Evolutionary conservation across 208 protist genomes (phyloP), one percentile per base, ranked within the genome.

Genomic region (Crithidia bombi): DNA sequence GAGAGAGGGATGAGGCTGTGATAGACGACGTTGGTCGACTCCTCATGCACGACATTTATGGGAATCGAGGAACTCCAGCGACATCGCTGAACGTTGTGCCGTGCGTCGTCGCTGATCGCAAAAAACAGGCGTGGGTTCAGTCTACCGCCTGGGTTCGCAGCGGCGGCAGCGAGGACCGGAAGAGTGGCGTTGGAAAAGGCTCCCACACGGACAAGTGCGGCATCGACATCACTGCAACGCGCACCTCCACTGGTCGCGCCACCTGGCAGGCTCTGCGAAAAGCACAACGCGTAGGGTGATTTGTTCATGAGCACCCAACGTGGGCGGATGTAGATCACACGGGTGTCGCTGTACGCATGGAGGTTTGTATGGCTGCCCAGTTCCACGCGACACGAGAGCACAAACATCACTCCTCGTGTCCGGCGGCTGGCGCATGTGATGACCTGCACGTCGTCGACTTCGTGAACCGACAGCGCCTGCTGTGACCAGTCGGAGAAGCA

Each of bases 281-380:
- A 59, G 30, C 19, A 65, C n/a, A 87, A 62, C 21, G 52, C 26
- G 39, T 76, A 75, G 15, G 70, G 82, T 14, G 82, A 78, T 35
- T 75, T 68, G 74, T 94, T 94, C 35, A 87, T 56, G 33, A 94
- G 11, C 32, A 94, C 78, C 89, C 89, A 94, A 19, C 82, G 81
- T 30, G 89, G 89, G 21, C 72, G 77, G 30, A 94, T 73, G 49
- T 78, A 82, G 12, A 94, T 54, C 46, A 90, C 56, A 33, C 77
- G 79, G 2, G 89, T 90, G 25, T 79, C 67, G 51, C 75, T 78
- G 21, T 78, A 78, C 6, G 79, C 77, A 35, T 75, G 74, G 21
- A 69, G 63, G 17, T 71, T 30, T 19, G 71, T 57, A 15, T 59
- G 64, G 23, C 52, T 61, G 33, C 71, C 78, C 54, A 92, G 62